Evolutionary conservation across 805 yeast species (phyloP).

Genomic region (Saccharomycopsis sp.): DNA sequence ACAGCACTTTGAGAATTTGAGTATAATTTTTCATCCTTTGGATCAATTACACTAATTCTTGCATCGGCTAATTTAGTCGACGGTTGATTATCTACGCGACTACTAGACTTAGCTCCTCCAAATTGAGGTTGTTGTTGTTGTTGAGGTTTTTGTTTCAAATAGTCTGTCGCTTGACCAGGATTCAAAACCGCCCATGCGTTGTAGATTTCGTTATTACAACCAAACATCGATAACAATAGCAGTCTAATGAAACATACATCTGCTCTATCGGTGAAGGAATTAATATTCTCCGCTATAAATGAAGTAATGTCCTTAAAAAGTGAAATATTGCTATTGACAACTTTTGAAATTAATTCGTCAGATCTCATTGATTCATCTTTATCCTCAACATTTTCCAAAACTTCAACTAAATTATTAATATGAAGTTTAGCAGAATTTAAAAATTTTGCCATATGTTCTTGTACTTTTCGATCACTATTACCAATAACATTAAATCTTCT

Average conservation of each 20-base stretch:
- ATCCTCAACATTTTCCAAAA: constrained; percentile 33
- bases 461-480: constrained; percentile 10
- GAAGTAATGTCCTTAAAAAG: constrained; percentile 35
- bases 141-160: not conserved
- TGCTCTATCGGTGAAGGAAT: constrained; percentile 32
- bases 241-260: constrained; percentile 41
- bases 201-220: constrained; percentile 37
- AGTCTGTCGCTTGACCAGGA: constrained; percentile 19
- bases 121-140: not conserved
- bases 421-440: constrained; percentile 36
- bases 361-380: not conserved
- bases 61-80: constrained; percentile 15
- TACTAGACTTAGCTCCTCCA: too few relatives aligned
- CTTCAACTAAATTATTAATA: constrained; percentile 38
- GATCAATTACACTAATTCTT: constrained; percentile 19
- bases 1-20: constrained; percentile 18
- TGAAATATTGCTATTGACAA: constrained; percentile 17
- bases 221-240: constrained; percentile 37
- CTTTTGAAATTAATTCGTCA: constrained; percentile 1
- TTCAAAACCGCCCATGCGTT: constrained; percentile 36
- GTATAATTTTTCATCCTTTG: constrained; percentile 19
- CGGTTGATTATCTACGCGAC: not conserved
- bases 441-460: constrained; percentile 2
- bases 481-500: constrained; percentile 31
- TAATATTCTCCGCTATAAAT: constrained; percentile 33